These are phyloP conservation scores for Blastobotrys arbuscula DNA, from an alignment of 1,139 yeast species.

Conservation along the genomic window DNA sequence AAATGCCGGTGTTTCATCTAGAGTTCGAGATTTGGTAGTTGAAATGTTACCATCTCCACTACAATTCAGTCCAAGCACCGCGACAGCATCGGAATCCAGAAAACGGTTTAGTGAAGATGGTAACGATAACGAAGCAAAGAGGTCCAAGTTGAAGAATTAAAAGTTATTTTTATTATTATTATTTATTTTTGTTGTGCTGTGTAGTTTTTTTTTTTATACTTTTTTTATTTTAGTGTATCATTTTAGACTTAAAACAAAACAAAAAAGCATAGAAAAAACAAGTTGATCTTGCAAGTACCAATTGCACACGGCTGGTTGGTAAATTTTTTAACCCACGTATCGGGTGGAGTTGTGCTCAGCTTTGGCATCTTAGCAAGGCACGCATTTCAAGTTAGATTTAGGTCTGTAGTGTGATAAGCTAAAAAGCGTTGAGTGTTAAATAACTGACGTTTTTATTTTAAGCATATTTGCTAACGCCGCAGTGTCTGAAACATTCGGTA, in stretches of 20 bases:
- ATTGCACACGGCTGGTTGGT: too few relatives aligned
- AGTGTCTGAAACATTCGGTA: too few relatives aligned
- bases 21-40: constrained; percentile 1
- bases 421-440: too few relatives aligned
- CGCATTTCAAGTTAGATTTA: too few relatives aligned
- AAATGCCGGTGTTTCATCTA: not conserved
- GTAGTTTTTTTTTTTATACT: not conserved
- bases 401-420: too few relatives aligned
- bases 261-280: too few relatives aligned
- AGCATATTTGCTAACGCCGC: too few relatives aligned
- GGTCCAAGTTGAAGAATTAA: not conserved
- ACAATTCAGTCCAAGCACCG: constrained; percentile 22
- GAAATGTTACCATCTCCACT: constrained; percentile 34
- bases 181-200: not conserved
- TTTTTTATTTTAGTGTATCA: not conserved
- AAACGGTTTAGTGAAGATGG: not conserved
- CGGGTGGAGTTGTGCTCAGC: too few relatives aligned
- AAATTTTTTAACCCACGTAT: not conserved
- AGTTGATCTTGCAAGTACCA: too few relatives aligned
- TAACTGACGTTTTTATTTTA: too few relatives aligned
- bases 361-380: too few relatives aligned
- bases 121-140: not conserved
- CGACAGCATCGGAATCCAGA: not conserved
- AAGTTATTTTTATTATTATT: not conserved
- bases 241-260: not conserved